Evolutionary conservation across 192 early-diverging fungal genomes (phyloP).

Genomic region (Helicostylum pulchrum): DNA sequence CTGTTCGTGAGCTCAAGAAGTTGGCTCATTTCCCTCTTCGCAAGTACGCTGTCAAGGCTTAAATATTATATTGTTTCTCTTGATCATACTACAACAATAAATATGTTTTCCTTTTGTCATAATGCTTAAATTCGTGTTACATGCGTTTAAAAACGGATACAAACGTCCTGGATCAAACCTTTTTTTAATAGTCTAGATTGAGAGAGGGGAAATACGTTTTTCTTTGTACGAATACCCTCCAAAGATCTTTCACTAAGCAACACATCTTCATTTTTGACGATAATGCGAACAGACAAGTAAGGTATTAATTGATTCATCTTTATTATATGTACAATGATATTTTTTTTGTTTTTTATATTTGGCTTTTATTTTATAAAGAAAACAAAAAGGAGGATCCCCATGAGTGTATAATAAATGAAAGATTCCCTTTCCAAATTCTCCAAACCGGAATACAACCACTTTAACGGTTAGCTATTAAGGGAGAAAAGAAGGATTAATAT

Average conservation of each 20-base stretch:
- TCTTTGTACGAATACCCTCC: too few species aligned
- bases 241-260: too few species aligned
- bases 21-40: slow-evolving; percentile 84
- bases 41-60: slow-evolving; percentile 88
- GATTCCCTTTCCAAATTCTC: not conserved
- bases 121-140: too few species aligned
- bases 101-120: too few species aligned
- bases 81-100: too few species aligned
- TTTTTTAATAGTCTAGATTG: too few species aligned
- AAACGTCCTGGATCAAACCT: too few species aligned
- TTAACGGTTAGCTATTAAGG: not conserved
- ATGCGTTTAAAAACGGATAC: too few species aligned
- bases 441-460: not conserved
- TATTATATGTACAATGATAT: not conserved
- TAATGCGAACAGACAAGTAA: too few species aligned
- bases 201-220: too few species aligned
- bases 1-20: slow-evolving; percentile 88
- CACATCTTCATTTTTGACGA: too few species aligned
- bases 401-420: not conserved
- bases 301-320: not conserved
- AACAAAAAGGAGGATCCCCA: not conserved
- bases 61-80: slow-evolving; percentile 28
- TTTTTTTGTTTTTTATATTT: not conserved
- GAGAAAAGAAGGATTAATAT: not conserved
- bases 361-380: not conserved